Percentiles rank a stretch among this genome's conserved stretches.
Evolutionary conservation across 2,329 filamentous ascomycete genomes (phyloP).

Genomic region (Incumbomyces lentus): DNA sequence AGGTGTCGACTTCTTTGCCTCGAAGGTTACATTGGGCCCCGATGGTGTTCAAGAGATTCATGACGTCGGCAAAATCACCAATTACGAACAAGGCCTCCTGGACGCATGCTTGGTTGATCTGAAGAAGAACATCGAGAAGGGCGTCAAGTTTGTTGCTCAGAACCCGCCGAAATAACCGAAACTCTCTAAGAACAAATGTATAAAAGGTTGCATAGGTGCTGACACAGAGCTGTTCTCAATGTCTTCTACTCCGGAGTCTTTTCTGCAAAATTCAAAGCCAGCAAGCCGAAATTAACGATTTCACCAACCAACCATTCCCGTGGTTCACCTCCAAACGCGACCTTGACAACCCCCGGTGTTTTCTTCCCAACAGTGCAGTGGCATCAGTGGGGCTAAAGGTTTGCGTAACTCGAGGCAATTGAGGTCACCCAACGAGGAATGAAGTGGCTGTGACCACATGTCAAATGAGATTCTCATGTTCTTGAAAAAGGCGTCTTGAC

Average conservation of each 20-base stretch:
- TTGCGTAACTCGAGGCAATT: no score
- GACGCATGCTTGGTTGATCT: constrained; percentile 65
- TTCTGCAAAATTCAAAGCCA: neutral
- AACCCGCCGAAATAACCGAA: constrained; percentile 35
- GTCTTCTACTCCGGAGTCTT: neutral
- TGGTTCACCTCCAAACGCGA: no score
- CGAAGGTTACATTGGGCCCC: constrained; percentile 89
- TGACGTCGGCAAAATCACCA: constrained; percentile 73
- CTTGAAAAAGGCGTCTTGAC: no score
- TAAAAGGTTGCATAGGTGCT: neutral
- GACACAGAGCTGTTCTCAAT: neutral
- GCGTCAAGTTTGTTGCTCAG: constrained; percentile 55
- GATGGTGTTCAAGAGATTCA: constrained; percentile 92
- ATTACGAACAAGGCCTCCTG: constrained; percentile 79
- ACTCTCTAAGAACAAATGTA: neutral
- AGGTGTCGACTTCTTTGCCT: constrained; percentile 94
- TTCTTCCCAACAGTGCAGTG: no score
- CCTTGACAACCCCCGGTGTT: no score
- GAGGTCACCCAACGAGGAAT: no score
- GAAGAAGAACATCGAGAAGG: constrained; percentile 83
- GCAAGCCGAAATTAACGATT: neutral
- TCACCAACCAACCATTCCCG: no score
- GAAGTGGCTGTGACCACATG: no score
- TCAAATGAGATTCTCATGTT: no score
- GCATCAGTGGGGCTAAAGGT: no score